phyloP scores from a whole-genome alignment of 2,329 filamentous ascomycete species.

The Alternaria dauci region DNA sequence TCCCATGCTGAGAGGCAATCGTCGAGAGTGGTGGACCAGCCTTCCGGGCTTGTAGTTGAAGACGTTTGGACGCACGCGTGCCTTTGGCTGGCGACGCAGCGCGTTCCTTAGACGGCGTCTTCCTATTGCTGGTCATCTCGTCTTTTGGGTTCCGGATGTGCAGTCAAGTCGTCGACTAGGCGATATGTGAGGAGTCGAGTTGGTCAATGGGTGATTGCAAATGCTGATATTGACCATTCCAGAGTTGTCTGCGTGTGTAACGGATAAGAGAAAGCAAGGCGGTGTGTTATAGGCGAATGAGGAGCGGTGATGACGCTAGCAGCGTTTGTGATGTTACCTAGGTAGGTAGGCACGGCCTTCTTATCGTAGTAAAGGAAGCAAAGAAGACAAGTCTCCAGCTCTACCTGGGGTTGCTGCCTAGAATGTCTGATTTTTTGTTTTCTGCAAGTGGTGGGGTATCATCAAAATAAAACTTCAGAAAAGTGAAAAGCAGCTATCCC shows the following conservation, averaged over 20 bases:
- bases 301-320: neutral
- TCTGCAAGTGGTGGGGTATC: too few relatives aligned
- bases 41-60: neutral
- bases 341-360: neutral
- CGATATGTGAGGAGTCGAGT: neutral
- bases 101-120: neutral
- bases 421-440: too few relatives aligned
- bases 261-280: neutral
- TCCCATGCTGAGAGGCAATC: accelerated
- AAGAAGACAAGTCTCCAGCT: neutral
- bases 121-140: neutral
- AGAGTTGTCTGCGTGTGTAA: too few relatives aligned
- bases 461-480: too few relatives aligned
- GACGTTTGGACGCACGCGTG: neutral
- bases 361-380: neutral
- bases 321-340: neutral
- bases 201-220: neutral
- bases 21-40: neutral
- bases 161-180: neutral
- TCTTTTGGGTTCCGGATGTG: neutral
- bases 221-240: too few relatives aligned
- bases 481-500: too few relatives aligned
- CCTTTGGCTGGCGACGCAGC: neutral
- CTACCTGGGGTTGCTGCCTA: neutral
- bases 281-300: neutral